Conservation (phyloP, 768 basidiomycete genomes). For the Boletus insuetus region DNA sequence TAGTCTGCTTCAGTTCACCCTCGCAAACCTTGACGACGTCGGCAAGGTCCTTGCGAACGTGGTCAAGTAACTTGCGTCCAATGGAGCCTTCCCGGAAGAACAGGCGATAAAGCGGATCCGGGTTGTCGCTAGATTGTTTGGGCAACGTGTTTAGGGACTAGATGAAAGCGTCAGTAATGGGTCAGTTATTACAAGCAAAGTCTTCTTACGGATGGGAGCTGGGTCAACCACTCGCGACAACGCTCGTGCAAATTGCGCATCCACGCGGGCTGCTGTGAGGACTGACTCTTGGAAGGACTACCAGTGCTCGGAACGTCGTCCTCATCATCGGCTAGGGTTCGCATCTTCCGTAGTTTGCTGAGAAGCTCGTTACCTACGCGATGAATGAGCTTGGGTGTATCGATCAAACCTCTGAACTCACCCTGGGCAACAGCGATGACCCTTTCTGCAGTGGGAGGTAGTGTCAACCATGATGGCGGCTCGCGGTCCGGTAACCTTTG, state of each 20-base stretch:
- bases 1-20: constrained; percentile 91
- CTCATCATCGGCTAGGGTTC: constrained; percentile 83
- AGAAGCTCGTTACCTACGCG: constrained; percentile 73
- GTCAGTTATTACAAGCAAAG: not conserved
- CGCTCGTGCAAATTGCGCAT: constrained; percentile 84
- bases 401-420: constrained; percentile 29
- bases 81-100: constrained; percentile 87
- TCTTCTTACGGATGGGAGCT: constrained; percentile 66
- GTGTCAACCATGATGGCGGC: constrained; percentile 90
- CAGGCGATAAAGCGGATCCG: constrained; percentile 84
- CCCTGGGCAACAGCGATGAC: constrained; percentile 92
- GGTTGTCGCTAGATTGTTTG: constrained; percentile 65
- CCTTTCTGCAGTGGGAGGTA: constrained; percentile 89
- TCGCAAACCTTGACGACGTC: constrained; percentile 83
- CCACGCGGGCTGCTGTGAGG: constrained; percentile 87
- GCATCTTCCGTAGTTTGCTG: constrained; percentile 89
- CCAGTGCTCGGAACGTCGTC: constrained; percentile 54
- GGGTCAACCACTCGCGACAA: constrained; percentile 78
- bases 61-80: constrained; percentile 72
- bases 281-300: constrained; percentile 60
- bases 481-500: constrained; percentile 86
- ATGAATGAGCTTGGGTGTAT: constrained; percentile 3
- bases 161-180: constrained; percentile 11
- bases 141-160: constrained; percentile 65
- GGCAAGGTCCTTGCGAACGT: constrained; percentile 76